Evolutionary conservation across 2,329 filamentous ascomycete genomes (phyloP).

Genomic region (Lizonia empirigonia): DNA sequence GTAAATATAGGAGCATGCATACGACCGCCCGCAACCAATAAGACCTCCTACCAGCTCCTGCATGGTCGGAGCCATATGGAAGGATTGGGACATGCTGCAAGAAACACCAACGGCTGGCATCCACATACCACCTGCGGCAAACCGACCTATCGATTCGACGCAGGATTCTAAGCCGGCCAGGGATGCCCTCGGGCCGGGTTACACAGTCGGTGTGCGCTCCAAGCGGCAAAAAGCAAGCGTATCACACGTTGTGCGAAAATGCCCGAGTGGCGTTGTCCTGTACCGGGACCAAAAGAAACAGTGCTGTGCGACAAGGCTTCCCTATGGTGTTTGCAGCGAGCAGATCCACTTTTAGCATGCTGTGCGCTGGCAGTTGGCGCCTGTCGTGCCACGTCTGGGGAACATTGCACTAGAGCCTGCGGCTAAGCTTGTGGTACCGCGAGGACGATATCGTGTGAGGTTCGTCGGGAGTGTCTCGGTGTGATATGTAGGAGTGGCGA

Average conservation of each 20-base stretch:
- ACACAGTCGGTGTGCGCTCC: background rate
- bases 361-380: conserved; percentile 30
- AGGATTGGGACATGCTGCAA: too few relatives aligned
- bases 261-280: conserved; percentile 6
- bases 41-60: too few relatives aligned
- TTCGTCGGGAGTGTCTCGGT: conserved; percentile 21
- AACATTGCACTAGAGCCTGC: conserved; percentile 26
- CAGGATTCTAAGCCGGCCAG: background rate
- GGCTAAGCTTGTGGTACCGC: conserved; percentile 14
- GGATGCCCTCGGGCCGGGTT: background rate
- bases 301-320: conserved; percentile 7
- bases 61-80: too few relatives aligned
- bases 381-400: conserved; percentile 37
- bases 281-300: background rate
- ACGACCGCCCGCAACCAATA: too few relatives aligned
- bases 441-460: conserved; percentile 27
- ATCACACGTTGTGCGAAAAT: conserved; percentile 7
- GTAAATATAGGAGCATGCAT: too few relatives aligned
- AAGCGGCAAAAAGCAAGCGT: conserved; percentile 6
- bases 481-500: conserved; percentile 22
- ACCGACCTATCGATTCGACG: background rate
- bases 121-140: background rate
- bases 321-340: conserved; percentile 17
- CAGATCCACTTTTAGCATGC: conserved; percentile 24
- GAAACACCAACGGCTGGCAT: background rate